Evolutionary conservation across 148 eudicot genomes (phyloP), one percentile per base, ranked within the genome.

Genomic region (Rhododendron vialii): DNA sequence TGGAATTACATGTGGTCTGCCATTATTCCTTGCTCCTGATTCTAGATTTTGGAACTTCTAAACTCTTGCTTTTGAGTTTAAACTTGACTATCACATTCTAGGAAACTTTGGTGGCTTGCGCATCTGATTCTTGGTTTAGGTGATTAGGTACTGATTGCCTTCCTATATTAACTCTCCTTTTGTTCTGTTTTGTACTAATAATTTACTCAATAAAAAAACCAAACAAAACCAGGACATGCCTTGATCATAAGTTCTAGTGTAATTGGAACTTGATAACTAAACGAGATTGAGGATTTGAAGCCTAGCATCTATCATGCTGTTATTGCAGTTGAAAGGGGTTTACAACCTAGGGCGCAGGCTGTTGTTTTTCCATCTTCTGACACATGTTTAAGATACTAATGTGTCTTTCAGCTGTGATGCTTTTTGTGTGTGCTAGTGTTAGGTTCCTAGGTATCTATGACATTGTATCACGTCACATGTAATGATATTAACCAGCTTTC

Each of bases 301-400:
- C 82, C 6, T 80, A 50, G 41, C 24, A 65, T 67, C 50, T 43
- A 43, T 26, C n/a, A 41, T 65, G 77, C 55, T 83, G n/a, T 71
- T 65, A 57, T 59, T 5, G 20, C 15, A n/a, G 61, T 73, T 48
- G 43, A 83, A 69, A 55, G 50, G 55, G 85, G 79, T 51, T 84
- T 6, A 43, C 26, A 30, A 74, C 53, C 55, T 24, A 47, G 57
- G 36, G 82, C 11, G 1, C 59, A 17, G 38, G n/a, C 13, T 69
- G 53, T 50, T 67, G 38, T 71, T 84, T 82, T 17, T 83, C 12
- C 38, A 11, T 80, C 48, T 50, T 80, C 38, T 80, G 61, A 80
- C 10, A 79, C 55, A 48, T 69, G 26, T 51, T 84, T 75, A 14
- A 26, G 53, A 22, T 82, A 84, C 82, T 86, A 41, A 86, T 59